Base-by-base conservation (phyloP, 2,329 filamentous ascomycete genomes). In the Hirsutella rhossiliensis region DNA sequence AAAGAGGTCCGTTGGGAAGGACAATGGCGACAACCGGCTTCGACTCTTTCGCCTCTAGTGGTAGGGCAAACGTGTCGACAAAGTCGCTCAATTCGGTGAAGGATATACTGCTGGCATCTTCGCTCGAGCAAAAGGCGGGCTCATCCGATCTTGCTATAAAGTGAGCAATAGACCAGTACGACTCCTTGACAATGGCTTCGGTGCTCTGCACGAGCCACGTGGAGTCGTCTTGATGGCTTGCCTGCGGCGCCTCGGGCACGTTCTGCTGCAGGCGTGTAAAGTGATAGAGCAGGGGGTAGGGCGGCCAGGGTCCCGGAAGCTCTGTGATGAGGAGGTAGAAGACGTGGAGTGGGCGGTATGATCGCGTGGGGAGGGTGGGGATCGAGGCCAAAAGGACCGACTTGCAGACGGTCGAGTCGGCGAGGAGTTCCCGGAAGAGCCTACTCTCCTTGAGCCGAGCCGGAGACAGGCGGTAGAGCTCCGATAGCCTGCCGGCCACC, bases 1-100 rank as follows among this genome's bases (percentile, higher is more conserved):
- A 40, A 7, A 53, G 41, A 5, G 51, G 50, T 8, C 50, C 48
- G 27, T 50, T 50, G 1, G 51, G 50, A 1, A 53, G 31, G 12
- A 49, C 42, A 34, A 53, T 46, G 9, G 50, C 30, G 42, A 50
- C 45, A 5, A 36, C 40, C 3, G 37, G n/a, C 37, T 19, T 43
- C 18, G 15, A 29, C 17, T 40, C 40, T 5, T 31, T 13, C 17
- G 40, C 6, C 7, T n/a, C 20, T 11, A 40, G 11, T 3, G 44
- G 44, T 8, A 45, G 40, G 30, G 40, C 18, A 20, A 45, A 45
- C 11, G 20, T 28, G 13, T 41, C 15, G 19, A 45, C 29, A n/a
- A 45, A 42, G 8, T 43, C 20, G 11, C 39, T 36, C 7, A 45
- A 34, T 19, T 45, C 40, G 12, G 34, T 32, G 36, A 43, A 31